These are phyloP conservation scores for Rubia yunnanensis DNA, from an alignment of 257 asterid species.

Conservation along the genomic window DNA sequence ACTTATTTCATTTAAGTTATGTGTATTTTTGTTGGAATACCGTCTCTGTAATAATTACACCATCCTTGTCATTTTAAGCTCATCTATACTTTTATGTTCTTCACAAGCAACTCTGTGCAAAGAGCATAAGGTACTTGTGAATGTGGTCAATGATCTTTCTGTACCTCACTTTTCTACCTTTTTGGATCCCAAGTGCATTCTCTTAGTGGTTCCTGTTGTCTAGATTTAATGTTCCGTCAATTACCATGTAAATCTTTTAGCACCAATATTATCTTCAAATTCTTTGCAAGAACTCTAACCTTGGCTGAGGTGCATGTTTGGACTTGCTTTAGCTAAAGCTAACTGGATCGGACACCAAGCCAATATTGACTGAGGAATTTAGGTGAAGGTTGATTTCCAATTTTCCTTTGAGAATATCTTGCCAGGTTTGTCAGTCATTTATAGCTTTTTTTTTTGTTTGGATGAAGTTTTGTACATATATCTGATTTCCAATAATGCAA, in stretches of 20 bases:
- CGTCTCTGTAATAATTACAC: not conserved
- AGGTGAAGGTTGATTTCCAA: not conserved
- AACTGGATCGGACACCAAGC: not conserved
- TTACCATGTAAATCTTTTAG: not conserved
- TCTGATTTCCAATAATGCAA: not conserved
- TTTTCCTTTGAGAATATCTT: not conserved
- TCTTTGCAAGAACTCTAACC: not conserved
- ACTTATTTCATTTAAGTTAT: slow-evolving; percentile 21
- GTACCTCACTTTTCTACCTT: too few relatives aligned
- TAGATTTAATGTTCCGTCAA: not conserved
- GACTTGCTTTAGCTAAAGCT: not conserved
- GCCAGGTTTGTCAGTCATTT: not conserved
- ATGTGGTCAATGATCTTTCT: not conserved
- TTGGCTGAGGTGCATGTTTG: not conserved
- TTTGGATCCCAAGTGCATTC: not conserved
- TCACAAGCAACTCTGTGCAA: slow-evolving; percentile 12
- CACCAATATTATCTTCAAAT: not conserved
- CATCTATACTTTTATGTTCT: not conserved
- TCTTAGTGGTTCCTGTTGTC: not conserved
- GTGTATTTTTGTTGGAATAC: not conserved
- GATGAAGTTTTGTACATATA: not conserved
- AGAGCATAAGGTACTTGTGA: slow-evolving; percentile 29
- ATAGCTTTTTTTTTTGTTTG: not conserved
- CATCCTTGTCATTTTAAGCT: not conserved
- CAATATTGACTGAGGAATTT: not conserved